These are phyloP conservation scores for Pythium guiyangense DNA, from an alignment of 352 stramenopile species.

Conservation along the genomic window DNA sequence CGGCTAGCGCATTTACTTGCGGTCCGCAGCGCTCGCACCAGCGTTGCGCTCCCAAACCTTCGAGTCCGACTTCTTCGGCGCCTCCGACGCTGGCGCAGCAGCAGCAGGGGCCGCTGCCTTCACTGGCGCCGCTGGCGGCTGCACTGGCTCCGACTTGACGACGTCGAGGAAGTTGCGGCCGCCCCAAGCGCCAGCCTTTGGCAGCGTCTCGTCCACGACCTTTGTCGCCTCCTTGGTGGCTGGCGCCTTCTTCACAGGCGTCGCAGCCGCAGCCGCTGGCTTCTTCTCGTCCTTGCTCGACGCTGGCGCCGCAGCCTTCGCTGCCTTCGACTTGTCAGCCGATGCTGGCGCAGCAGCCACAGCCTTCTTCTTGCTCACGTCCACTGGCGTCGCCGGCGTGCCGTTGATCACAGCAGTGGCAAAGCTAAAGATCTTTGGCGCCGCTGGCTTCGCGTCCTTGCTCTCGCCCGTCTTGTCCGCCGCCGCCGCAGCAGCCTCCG, in stretches of 20 bases:
- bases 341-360: slow-evolving; percentile 3
- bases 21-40: not conserved
- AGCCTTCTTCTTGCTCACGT: slow-evolving; percentile 46
- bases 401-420: slow-evolving; percentile 77
- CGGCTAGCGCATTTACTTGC: slow-evolving; percentile 1
- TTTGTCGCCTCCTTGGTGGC: too few relatives aligned
- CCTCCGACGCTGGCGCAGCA: slow-evolving; percentile 1
- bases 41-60: slow-evolving; percentile 17
- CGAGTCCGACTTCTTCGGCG: slow-evolving; percentile 21
- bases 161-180: slow-evolving; percentile 82
- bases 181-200: slow-evolving; percentile 72
- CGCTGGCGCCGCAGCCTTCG: slow-evolving; percentile 20
- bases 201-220: slow-evolving; percentile 36
- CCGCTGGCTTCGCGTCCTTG: slow-evolving; percentile 4
- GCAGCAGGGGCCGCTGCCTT: slow-evolving; percentile 13
- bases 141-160: slow-evolving; percentile 65
- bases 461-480: not conserved
- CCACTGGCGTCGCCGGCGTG: slow-evolving; percentile 32
- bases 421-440: slow-evolving; percentile 60
- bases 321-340: slow-evolving; percentile 26
- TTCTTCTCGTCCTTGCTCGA: slow-evolving; percentile 35
- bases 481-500: slow-evolving; percentile 13
- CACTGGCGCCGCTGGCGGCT: slow-evolving; percentile 24
- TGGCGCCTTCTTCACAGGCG: not conserved
- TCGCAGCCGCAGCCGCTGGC: slow-evolving; percentile 14